Conservation (phyloP, 176 grass and related monocot genomes). For the Miscanthus lutarioriparius region DNA sequence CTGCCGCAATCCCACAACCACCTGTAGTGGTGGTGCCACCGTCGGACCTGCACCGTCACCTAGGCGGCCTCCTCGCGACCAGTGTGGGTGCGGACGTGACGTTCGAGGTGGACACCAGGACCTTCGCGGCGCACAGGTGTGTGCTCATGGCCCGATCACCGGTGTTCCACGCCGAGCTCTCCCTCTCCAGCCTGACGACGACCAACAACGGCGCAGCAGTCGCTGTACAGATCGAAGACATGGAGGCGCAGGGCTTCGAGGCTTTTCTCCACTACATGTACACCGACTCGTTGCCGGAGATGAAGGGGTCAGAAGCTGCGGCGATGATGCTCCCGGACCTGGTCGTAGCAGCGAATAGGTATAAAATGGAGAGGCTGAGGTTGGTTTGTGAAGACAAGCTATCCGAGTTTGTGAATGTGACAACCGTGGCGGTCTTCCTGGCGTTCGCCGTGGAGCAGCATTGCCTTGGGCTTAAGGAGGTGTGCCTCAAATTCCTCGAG, state of each 20-base stretch:
- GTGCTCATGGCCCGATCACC: neutral
- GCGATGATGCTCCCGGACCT: neutral
- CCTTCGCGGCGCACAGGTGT: neutral
- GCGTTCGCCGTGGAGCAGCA: slow-evolving; percentile 3
- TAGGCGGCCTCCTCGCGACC: neutral
- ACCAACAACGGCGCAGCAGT: no score
- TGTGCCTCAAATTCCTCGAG: neutral
- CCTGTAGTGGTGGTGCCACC: neutral
- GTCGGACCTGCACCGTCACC: neutral
- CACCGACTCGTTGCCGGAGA: neutral
- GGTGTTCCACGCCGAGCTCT: neutral
- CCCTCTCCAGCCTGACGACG: neutral
- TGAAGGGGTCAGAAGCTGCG: neutral
- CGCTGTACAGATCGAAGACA: neutral
- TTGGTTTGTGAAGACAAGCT: neutral
- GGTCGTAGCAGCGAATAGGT: neutral
- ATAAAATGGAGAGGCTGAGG: neutral
- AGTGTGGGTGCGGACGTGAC: neutral
- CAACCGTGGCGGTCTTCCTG: neutral
- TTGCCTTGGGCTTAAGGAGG: slow-evolving; percentile 4
- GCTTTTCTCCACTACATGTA: neutral
- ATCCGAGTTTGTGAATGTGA: neutral
- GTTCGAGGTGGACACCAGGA: slow-evolving; percentile 8
- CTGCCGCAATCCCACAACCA: neutral
- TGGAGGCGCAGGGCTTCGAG: neutral